A percentile compares a stretch with the other conserved stretches of the same genome.
These are phyloP conservation scores for Chaetoceros muelleri DNA, from an alignment of 108 stramenopile genomes.

Conservation along the genomic window DNA sequence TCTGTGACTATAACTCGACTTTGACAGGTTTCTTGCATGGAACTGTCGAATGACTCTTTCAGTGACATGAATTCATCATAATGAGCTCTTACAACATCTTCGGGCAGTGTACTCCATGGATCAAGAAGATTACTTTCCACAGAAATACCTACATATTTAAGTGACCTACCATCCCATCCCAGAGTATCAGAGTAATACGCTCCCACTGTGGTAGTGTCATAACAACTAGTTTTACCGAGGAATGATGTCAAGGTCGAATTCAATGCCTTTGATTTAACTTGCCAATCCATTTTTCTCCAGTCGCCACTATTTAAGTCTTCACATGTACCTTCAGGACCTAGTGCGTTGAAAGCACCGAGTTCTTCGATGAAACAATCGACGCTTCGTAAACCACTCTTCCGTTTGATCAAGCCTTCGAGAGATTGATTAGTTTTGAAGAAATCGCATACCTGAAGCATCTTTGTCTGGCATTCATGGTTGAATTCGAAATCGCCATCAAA, in stretches of 20 bases:
- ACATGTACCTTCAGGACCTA: conserved; percentile 29
- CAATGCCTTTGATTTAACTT: conserved; percentile 11
- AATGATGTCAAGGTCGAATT: conserved; percentile 13
- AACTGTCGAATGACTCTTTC: conserved; percentile 13
- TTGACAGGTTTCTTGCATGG: conserved; percentile 16
- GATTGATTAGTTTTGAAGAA: conserved; percentile 20
- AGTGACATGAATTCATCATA: conserved; percentile 27
- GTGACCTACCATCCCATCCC: conserved; percentile 26
- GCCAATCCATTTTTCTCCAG: conserved; percentile 26
- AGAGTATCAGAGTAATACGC: conserved; percentile 16
- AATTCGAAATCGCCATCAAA: conserved; percentile 26
- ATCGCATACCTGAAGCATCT: conserved; percentile 23
- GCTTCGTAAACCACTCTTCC: conserved; percentile 20
- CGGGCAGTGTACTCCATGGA: conserved; percentile 20
- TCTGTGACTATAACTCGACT: conserved; percentile 31
- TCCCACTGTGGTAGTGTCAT: conserved; percentile 19
- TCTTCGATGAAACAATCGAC: conserved; percentile 41
- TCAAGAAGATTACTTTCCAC: conserved; percentile 21
- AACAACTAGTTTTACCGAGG: conserved; percentile 21
- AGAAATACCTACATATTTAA: conserved; percentile 27
- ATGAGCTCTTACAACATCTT: conserved; percentile 19
- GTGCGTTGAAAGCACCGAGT: conserved; percentile 24
- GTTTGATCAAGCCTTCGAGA: conserved; percentile 29
- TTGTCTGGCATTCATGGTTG: conserved; percentile 29
- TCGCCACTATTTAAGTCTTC: conserved; percentile 21